Evolutionary conservation across 352 stramenopile species (phyloP), one percentile per base, ranked within the genome.

Genomic region (Phytophthora sp.): DNA sequence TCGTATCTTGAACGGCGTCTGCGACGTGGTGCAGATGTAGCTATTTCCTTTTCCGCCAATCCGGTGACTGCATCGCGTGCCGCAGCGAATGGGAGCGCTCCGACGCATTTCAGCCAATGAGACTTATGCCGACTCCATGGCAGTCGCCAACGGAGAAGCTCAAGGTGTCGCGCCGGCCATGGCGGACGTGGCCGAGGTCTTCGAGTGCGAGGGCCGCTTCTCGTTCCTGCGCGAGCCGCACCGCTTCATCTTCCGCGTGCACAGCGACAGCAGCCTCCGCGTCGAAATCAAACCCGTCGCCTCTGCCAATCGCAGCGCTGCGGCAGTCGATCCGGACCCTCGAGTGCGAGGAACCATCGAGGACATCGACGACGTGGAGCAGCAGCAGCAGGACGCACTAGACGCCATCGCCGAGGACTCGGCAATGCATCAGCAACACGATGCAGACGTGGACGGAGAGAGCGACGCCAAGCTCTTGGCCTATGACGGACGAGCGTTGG

Each of bases 181-280:
- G n/a, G n/a, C n/a, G 7, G 54, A 66, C 27, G 34, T 54, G 1
- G 42, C 54, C 21, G 69, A 80, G 46, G 48, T 85, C 15, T 82
- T 83, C 52, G 62, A 71, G 52, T 80, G 68, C 38, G 59, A 79
- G 30, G 76, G 76, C 11, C 53, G 17, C 39, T 75, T 83, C 31
- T 72, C 67, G 15, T 77, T 77, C 35, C 21, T 80, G 18, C 57
- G 52, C 5, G 52, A 41, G 39, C 24, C 18, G 0, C 71, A 76
- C 32, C 61, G 17, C 44, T 83, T 85, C 53, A 62, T 51, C 10
- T 79, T 83, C 23, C 42, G 18, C 49, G 57, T 77, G 9, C 70
- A 79, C 28, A 39, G 43, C 23, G 76, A 85, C 59, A 68, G 28
- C 17, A 77, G 67, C 15, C 37, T 85, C 24, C 60, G 34, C 10